Percentiles rank a stretch among this genome's conserved stretches.
These are phyloP conservation scores for Teunomyces stri DNA, from an alignment of 805 yeast genomes.

Conservation along the genomic window DNA sequence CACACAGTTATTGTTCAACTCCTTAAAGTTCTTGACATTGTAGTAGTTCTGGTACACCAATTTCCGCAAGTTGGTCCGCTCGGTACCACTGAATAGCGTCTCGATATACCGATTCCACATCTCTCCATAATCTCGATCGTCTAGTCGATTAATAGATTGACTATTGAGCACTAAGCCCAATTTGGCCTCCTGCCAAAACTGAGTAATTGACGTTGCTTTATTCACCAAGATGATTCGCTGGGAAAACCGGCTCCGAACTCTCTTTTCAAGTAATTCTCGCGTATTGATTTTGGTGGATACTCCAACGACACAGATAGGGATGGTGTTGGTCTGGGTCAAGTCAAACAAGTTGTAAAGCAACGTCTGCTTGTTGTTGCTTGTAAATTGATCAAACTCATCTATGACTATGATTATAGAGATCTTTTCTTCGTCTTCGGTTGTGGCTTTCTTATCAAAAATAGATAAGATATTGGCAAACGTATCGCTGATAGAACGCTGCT, in stretches of 20 bases:
- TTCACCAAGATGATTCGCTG: constrained; percentile 68
- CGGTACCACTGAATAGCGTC: constrained; percentile 7
- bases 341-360: constrained; percentile 86
- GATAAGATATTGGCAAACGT: constrained; percentile 59
- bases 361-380: constrained; percentile 72
- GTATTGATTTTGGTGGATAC: constrained; percentile 71
- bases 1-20: constrained; percentile 41
- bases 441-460: constrained; percentile 43
- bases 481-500: constrained; percentile 53
- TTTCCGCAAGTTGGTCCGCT: constrained; percentile 11
- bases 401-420: constrained; percentile 72
- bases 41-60: constrained; percentile 44
- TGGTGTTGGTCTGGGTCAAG: constrained; percentile 64
- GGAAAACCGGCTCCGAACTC: constrained; percentile 87
- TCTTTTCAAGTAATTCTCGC: constrained; percentile 80
- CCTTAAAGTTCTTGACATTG: constrained; percentile 57
- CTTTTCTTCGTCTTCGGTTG: constrained; percentile 15
- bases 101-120: constrained; percentile 47
- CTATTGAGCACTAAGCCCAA: constrained; percentile 33
- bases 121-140: constrained; percentile 19
- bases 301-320: constrained; percentile 82
- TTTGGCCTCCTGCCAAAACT: constrained; percentile 49
- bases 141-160: constrained; percentile 14
- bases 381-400: constrained; percentile 83
- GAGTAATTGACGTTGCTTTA: constrained; percentile 46